Evolutionary conservation across 306 rosid species (phyloP), one percentile per base, ranked within the genome.

Genomic region (Bauhinia variegata): DNA sequence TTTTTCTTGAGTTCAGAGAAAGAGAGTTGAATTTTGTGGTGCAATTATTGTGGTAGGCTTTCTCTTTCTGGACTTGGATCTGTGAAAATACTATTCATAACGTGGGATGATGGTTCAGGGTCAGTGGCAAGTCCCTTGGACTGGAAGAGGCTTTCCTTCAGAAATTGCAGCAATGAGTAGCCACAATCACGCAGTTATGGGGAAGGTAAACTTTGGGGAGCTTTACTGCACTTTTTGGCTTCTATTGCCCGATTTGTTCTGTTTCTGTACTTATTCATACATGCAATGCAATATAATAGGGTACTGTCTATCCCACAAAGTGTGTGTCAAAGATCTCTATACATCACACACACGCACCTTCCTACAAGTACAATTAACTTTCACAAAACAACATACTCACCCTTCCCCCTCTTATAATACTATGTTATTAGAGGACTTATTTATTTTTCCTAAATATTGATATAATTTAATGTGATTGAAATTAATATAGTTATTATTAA

Each of bases 151-250:
- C 44, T 31, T 51, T 13, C 14, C 59, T 66, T 75, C 64, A 71
- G 72, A 71, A 52, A 60, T 53, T 63, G 74, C 74, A 78, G 70
- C n/a, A n/a, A n/a, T 77, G 49, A 71, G 42, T 42, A 41, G 84
- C 52, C 41, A 31, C 69, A 74, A 74, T 23, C 77, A 53, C 68
- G 36, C 75, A 80, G 72, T 81, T 78, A 70, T 65, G 62, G 91
- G 91, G 86, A 88, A 85, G 73, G 73, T 78, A 81, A 88, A 83
- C 42, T 65, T 41, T 68, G 31, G 49, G 71, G 86, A 80, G 84
- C 87, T 71, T 75, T 66, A 46, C 49, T 79, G 81, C 69, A 60
- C 60, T 53, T 67, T 78, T 84, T 78, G 80, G 82, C 83, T 28
- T 78, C 83, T 54, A 17, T 71, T 78, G 72, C 79, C 84, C 64